Evolutionary conservation across 495 filamentous ascomycete species (phyloP).

Genomic region (Talaromyces trachyspermus): DNA sequence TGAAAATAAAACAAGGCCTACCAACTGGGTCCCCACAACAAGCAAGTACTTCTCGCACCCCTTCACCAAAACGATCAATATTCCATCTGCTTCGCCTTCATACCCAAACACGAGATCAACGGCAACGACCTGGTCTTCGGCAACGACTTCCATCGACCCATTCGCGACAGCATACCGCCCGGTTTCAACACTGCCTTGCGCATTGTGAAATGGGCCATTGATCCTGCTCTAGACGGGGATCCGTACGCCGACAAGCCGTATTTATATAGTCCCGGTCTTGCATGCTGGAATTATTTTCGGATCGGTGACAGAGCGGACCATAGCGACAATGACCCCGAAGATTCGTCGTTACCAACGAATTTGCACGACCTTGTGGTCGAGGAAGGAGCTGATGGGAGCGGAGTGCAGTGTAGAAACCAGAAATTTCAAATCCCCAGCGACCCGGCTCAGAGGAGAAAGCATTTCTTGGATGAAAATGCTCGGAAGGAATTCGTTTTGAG

Average conservation of each 20-base stretch:
- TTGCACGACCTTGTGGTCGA: constrained; percentile 45
- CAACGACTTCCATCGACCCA: constrained; percentile 85
- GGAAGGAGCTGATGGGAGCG: constrained; percentile 63
- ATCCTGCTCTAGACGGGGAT: constrained; percentile 83
- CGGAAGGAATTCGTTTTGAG: constrained; percentile 51
- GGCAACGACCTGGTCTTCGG: constrained; percentile 77
- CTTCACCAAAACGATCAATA: constrained; percentile 71
- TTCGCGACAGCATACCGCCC: constrained; percentile 76
- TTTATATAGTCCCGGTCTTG: constrained; percentile 70
- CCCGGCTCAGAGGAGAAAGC: constrained; percentile 51
- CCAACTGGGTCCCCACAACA: constrained; percentile 48
- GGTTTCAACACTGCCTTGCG: constrained; percentile 76
- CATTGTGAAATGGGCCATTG: constrained; percentile 77
- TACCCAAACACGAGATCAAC: constrained; percentile 56
- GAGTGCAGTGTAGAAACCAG: constrained; percentile 39
- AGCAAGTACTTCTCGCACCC: constrained; percentile 68
- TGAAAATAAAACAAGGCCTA: constrained; percentile 50
- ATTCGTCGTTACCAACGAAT: too few relatives aligned
- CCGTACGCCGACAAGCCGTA: constrained; percentile 79
- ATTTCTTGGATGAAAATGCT: constrained; percentile 47
- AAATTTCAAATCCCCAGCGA: constrained; percentile 43
- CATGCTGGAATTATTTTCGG: constrained; percentile 63
- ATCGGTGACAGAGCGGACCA: constrained; percentile 47
- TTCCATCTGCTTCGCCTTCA: constrained; percentile 68
- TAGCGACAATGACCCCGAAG: too few relatives aligned